These are phyloP conservation scores for Lepidium didymum DNA, from an alignment of 345 rosid species.

Conservation along the genomic window DNA sequence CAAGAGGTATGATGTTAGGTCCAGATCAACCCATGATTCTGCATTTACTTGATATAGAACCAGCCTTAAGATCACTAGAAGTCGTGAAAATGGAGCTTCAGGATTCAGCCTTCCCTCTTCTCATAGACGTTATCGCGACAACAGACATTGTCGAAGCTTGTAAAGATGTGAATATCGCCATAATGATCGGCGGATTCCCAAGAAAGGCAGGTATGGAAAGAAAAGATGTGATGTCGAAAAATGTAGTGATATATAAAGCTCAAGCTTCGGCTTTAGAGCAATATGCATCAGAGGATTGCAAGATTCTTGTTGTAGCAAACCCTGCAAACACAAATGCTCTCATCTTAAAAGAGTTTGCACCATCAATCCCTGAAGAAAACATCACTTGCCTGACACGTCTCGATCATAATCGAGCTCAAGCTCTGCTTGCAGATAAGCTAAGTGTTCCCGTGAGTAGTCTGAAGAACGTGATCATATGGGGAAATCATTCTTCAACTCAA, in stretches of 20 bases:
- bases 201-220: conserved; percentile 74
- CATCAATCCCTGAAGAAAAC: conserved; percentile 72
- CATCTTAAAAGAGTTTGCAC: conserved; percentile 71
- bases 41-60: conserved; percentile 72
- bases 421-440: conserved; percentile 59
- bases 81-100: conserved; percentile 72
- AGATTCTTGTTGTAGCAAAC: conserved; percentile 74
- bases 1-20: conserved; percentile 75
- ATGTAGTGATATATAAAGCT: conserved; percentile 64
- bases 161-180: conserved; percentile 54
- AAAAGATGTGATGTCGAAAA: conserved; percentile 66
- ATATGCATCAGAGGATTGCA: conserved; percentile 73
- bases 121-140: conserved; percentile 66
- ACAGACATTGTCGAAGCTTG: conserved; percentile 65
- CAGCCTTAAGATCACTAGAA: conserved; percentile 52
- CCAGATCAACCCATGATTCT: conserved; percentile 74
- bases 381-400: conserved; percentile 78
- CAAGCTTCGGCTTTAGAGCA: conserved; percentile 76
- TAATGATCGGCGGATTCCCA: conserved; percentile 66
- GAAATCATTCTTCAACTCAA: conserved; percentile 90
- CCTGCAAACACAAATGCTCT: conserved; percentile 91
- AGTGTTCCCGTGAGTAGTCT: conserved; percentile 47
- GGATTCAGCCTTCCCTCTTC: conserved; percentile 84
- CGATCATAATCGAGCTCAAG: conserved; percentile 79
- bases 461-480: conserved; percentile 75